A percentile compares a stretch with the other conserved stretches of the same genome.
phyloP scores from a whole-genome alignment of 2,329 filamentous ascomycete genomes.

The Xylariaceae sp. region DNA sequence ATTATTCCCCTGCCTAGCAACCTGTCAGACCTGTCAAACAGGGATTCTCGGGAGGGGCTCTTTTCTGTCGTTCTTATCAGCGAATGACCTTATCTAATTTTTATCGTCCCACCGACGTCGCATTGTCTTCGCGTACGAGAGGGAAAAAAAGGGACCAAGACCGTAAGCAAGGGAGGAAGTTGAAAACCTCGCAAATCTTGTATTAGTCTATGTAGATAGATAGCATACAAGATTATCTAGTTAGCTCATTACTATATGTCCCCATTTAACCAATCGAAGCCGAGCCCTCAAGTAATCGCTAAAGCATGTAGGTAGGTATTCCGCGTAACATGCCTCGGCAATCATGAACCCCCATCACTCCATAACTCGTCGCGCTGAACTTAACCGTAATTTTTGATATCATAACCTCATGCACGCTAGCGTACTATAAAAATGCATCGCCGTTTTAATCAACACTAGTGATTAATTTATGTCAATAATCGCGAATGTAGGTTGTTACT shows the following conservation, averaged over 20 bases:
- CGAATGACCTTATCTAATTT: neutral
- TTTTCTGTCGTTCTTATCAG: neutral
- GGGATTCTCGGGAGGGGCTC: neutral
- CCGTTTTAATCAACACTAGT: neutral
- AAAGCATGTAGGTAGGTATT: constrained; percentile 15
- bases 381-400: neutral
- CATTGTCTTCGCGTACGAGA: neutral
- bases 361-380: constrained; percentile 22
- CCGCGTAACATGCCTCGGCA: constrained; percentile 3
- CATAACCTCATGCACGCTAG: neutral
- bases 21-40: neutral
- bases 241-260: no score
- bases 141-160: neutral
- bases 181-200: neutral
- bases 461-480: neutral
- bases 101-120: neutral
- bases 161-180: neutral
- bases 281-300: neutral
- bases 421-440: constrained; percentile 14
- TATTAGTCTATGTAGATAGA: neutral
- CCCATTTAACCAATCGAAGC: neutral
- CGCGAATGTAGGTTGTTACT: constrained; percentile 33
- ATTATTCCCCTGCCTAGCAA: neutral
- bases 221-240: neutral
- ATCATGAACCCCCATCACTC: constrained; percentile 10